These are phyloP conservation scores for Xylaria sp. DNA, from an alignment of 2,329 filamentous ascomycete species.

Conservation along the genomic window DNA sequence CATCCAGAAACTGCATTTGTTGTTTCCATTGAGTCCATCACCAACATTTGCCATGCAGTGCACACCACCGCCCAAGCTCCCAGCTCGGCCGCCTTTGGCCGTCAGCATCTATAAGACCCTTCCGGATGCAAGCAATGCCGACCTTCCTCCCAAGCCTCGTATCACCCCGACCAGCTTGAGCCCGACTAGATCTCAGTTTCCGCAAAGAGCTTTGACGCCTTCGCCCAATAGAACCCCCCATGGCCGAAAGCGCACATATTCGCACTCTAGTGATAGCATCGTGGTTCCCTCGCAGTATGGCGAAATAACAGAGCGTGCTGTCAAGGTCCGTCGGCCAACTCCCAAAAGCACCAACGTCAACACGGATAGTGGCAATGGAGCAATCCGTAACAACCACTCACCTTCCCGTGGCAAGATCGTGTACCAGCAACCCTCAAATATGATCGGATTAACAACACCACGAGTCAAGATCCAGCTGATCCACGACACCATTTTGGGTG, in stretches of 20 bases:
- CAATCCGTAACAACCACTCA: background rate
- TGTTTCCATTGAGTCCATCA: too few species aligned
- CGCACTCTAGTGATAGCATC: background rate
- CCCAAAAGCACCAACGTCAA: background rate
- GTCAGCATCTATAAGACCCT: conserved; percentile 11
- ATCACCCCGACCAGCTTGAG: conserved; percentile 1
- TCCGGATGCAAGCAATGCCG: conserved; percentile 28
- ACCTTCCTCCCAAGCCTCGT: conserved; percentile 16
- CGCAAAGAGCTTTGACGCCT: background rate
- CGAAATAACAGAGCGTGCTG: background rate
- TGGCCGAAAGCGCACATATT: conserved; percentile 12
- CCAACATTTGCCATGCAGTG: conserved; percentile 9
- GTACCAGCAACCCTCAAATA: background rate
- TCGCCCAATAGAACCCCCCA: background rate
- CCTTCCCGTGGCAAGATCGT: background rate
- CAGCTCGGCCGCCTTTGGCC: background rate
- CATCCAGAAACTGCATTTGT: background rate
- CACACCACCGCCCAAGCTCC: background rate
- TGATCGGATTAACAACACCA: background rate
- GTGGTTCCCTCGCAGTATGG: background rate
- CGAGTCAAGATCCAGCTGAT: background rate
- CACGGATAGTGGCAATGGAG: background rate
- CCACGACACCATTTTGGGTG: conserved; percentile 20
- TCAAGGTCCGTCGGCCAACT: background rate
- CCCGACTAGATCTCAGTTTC: background rate